A percentile compares a stretch with the other conserved stretches of the same genome.
These are phyloP conservation scores for Solanum piurae DNA, from an alignment of 257 asterid genomes.

Conservation along the genomic window DNA sequence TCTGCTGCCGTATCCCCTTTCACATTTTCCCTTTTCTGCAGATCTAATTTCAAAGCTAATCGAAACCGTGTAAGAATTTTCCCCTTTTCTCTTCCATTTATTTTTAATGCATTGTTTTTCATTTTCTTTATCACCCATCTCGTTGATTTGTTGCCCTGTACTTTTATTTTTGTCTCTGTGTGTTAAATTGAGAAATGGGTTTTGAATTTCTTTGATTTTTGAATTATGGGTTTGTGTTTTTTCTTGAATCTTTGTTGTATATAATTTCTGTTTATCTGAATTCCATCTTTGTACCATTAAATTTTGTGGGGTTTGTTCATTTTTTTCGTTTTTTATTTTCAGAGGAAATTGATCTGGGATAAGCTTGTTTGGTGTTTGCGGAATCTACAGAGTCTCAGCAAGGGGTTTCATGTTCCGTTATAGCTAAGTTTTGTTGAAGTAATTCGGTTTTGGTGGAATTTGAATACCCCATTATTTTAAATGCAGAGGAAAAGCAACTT, in stretches of 20 bases:
- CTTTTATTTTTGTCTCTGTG: not conserved
- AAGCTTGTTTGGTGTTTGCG: not conserved
- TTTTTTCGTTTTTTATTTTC: not conserved
- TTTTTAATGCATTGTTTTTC: not conserved
- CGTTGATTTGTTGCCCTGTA: not conserved
- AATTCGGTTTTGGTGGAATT: not conserved
- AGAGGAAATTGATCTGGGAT: not conserved
- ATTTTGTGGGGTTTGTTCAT: not conserved
- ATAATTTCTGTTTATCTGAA: not conserved
- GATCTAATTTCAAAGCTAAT: not conserved
- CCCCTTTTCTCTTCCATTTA: not conserved
- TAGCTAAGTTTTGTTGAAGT: not conserved
- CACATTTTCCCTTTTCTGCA: not conserved
- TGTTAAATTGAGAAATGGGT: not conserved
- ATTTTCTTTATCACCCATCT: not conserved
- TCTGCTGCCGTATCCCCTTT: not conserved
- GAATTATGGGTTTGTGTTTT: not conserved
- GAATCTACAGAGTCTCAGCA: not conserved
- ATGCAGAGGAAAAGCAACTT: not conserved
- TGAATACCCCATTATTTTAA: not conserved
- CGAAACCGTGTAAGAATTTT: not conserved
- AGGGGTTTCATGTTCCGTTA: not conserved
- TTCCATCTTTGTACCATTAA: not conserved
- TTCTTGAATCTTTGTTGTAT: not conserved
- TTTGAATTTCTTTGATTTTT: not conserved